A percentile compares a stretch with the other conserved stretches of the same genome.
phyloP scores from a whole-genome alignment of 352 stramenopile genomes.

The Globisporangium radiosum region DNA sequence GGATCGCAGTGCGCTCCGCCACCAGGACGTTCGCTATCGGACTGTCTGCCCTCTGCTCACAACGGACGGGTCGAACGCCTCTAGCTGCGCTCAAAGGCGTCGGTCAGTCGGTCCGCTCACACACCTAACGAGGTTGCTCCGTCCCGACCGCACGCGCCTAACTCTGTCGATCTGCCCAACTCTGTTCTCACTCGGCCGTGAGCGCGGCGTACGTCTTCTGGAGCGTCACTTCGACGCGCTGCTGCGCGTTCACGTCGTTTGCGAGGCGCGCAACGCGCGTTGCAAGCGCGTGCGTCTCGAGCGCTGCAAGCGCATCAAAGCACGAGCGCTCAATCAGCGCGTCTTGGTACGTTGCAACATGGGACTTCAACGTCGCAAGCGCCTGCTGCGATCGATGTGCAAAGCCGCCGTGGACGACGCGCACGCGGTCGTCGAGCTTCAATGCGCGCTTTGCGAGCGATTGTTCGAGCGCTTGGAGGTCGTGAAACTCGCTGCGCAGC shows the following conservation, averaged over 20 bases:
- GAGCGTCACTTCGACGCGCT: slow-evolving; percentile 67
- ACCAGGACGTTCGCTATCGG: too few relatives aligned
- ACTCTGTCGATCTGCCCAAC: too few relatives aligned
- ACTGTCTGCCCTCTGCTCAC: too few relatives aligned
- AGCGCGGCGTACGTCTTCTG: slow-evolving; percentile 72
- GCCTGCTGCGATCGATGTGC: slow-evolving; percentile 38
- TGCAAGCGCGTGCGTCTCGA: slow-evolving; percentile 55
- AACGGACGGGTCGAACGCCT: too few relatives aligned
- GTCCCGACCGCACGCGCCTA: too few relatives aligned
- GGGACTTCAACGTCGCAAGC: slow-evolving; percentile 23
- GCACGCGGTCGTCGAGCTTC: slow-evolving; percentile 71
- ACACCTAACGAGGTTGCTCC: too few relatives aligned
- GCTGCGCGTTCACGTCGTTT: slow-evolving; percentile 71
- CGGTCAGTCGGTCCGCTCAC: too few relatives aligned
- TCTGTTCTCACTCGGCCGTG: slow-evolving; percentile 15
- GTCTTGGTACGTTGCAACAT: slow-evolving; percentile 40
- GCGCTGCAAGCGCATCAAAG: slow-evolving; percentile 46
- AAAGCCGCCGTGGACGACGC: slow-evolving; percentile 59
- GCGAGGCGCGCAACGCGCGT: slow-evolving; percentile 55
- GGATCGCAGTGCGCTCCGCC: too few relatives aligned
- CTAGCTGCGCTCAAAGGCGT: too few relatives aligned
- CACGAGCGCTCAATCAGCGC: slow-evolving; percentile 60
- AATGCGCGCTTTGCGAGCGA: slow-evolving; percentile 51
- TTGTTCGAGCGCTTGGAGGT: slow-evolving; percentile 60
- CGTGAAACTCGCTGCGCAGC: slow-evolving; percentile 48